These are phyloP conservation scores for Kodamaea sp. DNA, from an alignment of 1,139 yeast species.

Conservation along the genomic window DNA sequence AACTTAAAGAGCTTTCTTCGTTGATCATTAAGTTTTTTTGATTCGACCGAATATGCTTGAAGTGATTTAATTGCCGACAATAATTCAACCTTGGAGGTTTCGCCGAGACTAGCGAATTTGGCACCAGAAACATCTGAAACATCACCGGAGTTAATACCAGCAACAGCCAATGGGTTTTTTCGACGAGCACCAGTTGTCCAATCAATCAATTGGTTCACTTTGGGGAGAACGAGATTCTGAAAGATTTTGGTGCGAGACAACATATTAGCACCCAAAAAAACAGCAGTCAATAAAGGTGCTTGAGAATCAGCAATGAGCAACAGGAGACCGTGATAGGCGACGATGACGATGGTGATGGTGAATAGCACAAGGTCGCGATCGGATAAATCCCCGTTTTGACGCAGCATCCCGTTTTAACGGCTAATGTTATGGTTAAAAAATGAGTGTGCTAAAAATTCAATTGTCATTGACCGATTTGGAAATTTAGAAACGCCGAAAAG, in stretches of 20 bases:
- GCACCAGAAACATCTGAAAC: conserved; percentile 6
- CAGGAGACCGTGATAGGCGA: conserved; percentile 14
- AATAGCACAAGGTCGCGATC: conserved; percentile 12
- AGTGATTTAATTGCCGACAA: conserved; percentile 51
- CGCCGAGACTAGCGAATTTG: conserved; percentile 16
- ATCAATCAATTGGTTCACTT: conserved; percentile 3
- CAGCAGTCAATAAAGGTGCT: conserved; percentile 28
- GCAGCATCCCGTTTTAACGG: background rate
- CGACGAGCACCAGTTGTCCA: background rate
- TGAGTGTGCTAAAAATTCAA: too few relatives aligned
- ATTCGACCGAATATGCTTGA: conserved; percentile 40
- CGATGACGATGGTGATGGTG: conserved; percentile 8
- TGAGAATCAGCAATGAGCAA: conserved; percentile 15
- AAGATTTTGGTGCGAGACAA: conserved; percentile 25
- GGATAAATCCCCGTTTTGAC: conserved; percentile 5
- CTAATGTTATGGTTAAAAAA: too few relatives aligned
- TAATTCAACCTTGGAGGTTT: conserved; percentile 30
- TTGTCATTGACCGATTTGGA: too few relatives aligned
- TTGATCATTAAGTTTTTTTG: conserved; percentile 43
- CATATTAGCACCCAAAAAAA: conserved; percentile 33
- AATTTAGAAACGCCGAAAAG: too few relatives aligned
- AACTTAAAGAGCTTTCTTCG: conserved; percentile 43
- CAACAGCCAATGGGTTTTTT: conserved; percentile 2
- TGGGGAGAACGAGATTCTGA: conserved; percentile 9
- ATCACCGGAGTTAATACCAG: background rate